These are phyloP conservation scores for Vitis vinifera DNA, from an alignment of 164 flowering plant genomes.

Conservation along the genomic window ASM3070453v1 NC_081808.1:1310501-1311000, in stretches of 20 bases:
- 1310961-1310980: slow-evolving; percentile 64
- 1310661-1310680: slow-evolving; percentile 44
- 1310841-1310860: slow-evolving; percentile 23
- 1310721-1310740: slow-evolving; percentile 47
- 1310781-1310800: slow-evolving; percentile 36
- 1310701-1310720: slow-evolving; percentile 53
- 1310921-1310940: slow-evolving; percentile 13
- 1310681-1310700: slow-evolving; percentile 47
- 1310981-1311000: slow-evolving; percentile 47
- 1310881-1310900: slow-evolving; percentile 43
- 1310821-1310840: slow-evolving; percentile 52
- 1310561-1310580: slow-evolving; percentile 62
- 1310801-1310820: slow-evolving; percentile 37
- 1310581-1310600: neutral
- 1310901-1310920: slow-evolving; percentile 27
- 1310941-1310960: slow-evolving; percentile 63
- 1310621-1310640: neutral
- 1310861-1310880: slow-evolving; percentile 38
- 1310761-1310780: slow-evolving; percentile 33
- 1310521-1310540: slow-evolving; percentile 37
- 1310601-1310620: too few relatives aligned
- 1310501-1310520: slow-evolving; percentile 57
- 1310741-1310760: slow-evolving; percentile 39
- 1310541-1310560: slow-evolving; percentile 30
- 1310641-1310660: neutral